Evolutionary conservation across 495 filamentous ascomycete species (phyloP).

Genomic region (Zalerion maritima): DNA sequence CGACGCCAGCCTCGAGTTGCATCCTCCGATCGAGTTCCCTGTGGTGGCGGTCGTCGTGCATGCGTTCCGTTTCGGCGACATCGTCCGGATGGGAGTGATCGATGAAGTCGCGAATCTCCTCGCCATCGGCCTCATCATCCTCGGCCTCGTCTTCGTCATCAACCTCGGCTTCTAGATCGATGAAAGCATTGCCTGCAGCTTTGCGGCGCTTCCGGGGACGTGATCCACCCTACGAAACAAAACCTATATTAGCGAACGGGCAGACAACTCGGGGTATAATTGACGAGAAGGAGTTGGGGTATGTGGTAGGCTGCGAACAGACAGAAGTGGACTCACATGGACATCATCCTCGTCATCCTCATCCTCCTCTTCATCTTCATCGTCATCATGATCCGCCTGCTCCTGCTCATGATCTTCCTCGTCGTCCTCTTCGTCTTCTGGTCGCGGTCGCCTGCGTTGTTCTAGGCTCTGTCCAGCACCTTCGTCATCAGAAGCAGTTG

Average conservation of each 20-base stretch:
- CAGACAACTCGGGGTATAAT: neutral
- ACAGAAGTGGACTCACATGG: conserved; percentile 25
- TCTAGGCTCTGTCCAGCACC: conserved; percentile 30
- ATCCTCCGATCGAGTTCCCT: conserved; percentile 86
- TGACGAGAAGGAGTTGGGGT: neutral
- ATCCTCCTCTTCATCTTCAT: conserved; percentile 38
- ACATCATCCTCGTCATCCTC: conserved; percentile 47
- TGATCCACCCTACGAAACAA: too few species aligned
- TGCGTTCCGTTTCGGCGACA: conserved; percentile 62
- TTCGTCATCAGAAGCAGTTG: conserved; percentile 55
- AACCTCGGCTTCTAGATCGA: conserved; percentile 94
- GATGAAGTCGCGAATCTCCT: conserved; percentile 69
- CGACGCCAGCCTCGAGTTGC: conserved; percentile 67
- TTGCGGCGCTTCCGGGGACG: conserved; percentile 65
- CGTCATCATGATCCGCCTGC: conserved; percentile 35
- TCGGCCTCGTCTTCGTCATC: conserved; percentile 89
- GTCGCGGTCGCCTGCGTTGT: conserved; percentile 12
- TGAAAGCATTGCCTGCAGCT: conserved; percentile 60
- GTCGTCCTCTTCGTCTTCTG: conserved; percentile 22
- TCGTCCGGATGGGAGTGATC: conserved; percentile 85
- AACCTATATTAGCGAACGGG: neutral
- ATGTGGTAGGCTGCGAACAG: neutral
- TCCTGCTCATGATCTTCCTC: conserved; percentile 36
- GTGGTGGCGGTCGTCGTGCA: conserved; percentile 82
- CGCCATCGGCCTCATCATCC: conserved; percentile 75